Evolutionary conservation across 2,329 filamentous ascomycete species (phyloP), one percentile per base, ranked within the genome.

Genomic region (Zymoseptoria tritici): DNA sequence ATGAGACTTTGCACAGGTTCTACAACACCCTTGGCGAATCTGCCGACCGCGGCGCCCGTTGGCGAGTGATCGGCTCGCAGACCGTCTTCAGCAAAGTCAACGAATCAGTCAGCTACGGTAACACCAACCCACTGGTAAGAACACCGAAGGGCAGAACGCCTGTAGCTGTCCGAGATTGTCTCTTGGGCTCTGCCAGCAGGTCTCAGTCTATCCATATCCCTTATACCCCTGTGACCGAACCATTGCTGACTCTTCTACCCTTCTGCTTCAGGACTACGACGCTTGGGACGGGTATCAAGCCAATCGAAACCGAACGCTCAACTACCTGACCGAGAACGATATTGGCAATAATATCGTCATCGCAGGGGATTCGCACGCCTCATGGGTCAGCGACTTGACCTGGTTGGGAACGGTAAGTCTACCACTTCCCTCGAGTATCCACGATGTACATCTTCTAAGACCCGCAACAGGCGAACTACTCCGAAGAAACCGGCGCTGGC

Each of bases 331-430:
- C 67, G 78, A 84, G 57, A 84, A 89, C 71, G 79, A 85, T 20
- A 90, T 91, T 64, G 77, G 77, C 58, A 90, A 91, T 76, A 90
- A 86, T 68, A 83, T 91, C 66, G 84, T 91, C 67, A 80, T 91
- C 22, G 81, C 87, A 0, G 88, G 88, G 11, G 88, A 91, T 70
- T 83, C 79, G 49, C 88, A 91, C 69, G 81, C 81, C 21, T 84
- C 83, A 55, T 90, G 87, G 77, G 73, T 74, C 1, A 71, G 68
- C 29, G 73, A 80, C 58, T 74, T 80, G 9, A 73, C 76, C 56
- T 80, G 78, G 78, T 67, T 78, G 2, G 77, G 71, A 54, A 60
- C 71, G 49, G 56, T 56, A 16, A 55, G 53, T n/a, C 54, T 64
- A 64, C 60, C 52, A 54, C 4, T 9, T 20, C 9, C 49, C 11